Conservation (phyloP, 495 filamentous ascomycete species). For the Paragyromitra xinjiangensis region DNA sequence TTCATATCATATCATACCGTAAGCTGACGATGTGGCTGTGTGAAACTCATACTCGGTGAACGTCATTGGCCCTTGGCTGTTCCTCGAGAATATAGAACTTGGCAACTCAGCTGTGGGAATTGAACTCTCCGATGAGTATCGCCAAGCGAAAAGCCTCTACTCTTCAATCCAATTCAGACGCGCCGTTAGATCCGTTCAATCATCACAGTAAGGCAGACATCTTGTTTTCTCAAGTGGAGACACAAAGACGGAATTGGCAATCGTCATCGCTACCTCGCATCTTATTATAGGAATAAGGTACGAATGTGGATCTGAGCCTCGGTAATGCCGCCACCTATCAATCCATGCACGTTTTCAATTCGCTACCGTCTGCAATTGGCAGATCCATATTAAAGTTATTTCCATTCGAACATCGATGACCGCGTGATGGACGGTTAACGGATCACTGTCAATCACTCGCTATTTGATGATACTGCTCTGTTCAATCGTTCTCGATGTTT, state of each 20-base stretch:
- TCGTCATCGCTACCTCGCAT: conserved; percentile 9
- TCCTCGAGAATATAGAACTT: not conserved
- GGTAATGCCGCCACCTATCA: not conserved
- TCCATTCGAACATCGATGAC: not conserved
- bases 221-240: not conserved
- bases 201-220: not conserved
- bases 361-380: not conserved
- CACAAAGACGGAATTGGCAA: not conserved
- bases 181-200: not conserved
- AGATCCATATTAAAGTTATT: not conserved
- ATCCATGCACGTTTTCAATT: not conserved
- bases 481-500: too few species aligned
- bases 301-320: not conserved
- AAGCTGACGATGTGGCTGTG: not conserved
- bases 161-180: not conserved
- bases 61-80: conserved; percentile 2
- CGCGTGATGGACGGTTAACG: not conserved
- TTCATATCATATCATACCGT: not conserved
- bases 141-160: not conserved
- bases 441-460: too few species aligned
- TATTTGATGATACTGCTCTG: too few species aligned
- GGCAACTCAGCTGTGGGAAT: not conserved
- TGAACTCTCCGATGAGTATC: not conserved
- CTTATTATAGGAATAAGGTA: conserved; percentile 1
- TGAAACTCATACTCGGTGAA: not conserved